Conservation (phyloP, 2,329 filamentous ascomycete genomes). For the Fusarium nisikadoi region DNA sequence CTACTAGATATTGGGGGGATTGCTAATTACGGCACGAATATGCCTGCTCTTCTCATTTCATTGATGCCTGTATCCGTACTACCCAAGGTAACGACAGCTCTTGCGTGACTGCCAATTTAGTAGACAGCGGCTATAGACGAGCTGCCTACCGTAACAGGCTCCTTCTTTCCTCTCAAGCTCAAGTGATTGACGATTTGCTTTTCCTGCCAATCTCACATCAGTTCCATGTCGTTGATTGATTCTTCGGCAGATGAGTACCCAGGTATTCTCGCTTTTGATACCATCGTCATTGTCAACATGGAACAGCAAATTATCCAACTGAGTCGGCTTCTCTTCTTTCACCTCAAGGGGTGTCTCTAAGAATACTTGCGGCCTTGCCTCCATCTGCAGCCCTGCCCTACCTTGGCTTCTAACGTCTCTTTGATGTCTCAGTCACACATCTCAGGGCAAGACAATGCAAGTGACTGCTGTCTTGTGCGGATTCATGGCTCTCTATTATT, state of each 20-base stretch:
- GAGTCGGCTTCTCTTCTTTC: background rate
- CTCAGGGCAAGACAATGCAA: constrained; percentile 32
- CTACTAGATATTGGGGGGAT: background rate
- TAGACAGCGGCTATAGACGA: constrained; percentile 2
- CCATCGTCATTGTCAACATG: constrained; percentile 4
- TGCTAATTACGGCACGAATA: background rate
- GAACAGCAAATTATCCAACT: background rate
- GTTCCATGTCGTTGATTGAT: background rate
- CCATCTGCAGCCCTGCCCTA: constrained; percentile 26
- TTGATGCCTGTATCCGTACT: background rate
- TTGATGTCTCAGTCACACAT: constrained; percentile 24
- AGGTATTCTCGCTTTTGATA: background rate
- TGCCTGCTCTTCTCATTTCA: background rate
- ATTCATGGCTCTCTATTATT: constrained; percentile 14
- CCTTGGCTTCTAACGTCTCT: constrained; percentile 29
- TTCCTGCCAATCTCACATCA: background rate
- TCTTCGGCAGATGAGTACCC: background rate
- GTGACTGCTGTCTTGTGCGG: constrained; percentile 32
- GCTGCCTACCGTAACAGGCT: background rate
- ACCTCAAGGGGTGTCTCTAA: constrained; percentile 15
- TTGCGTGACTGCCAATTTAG: constrained; percentile 1
- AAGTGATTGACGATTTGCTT: background rate
- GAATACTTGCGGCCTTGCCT: background rate
- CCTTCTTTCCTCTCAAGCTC: background rate
- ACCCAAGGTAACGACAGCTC: background rate